phyloP scores from a whole-genome alignment of 2,329 filamentous ascomycete species.

The Ophiosphaerella korrae region DNA sequence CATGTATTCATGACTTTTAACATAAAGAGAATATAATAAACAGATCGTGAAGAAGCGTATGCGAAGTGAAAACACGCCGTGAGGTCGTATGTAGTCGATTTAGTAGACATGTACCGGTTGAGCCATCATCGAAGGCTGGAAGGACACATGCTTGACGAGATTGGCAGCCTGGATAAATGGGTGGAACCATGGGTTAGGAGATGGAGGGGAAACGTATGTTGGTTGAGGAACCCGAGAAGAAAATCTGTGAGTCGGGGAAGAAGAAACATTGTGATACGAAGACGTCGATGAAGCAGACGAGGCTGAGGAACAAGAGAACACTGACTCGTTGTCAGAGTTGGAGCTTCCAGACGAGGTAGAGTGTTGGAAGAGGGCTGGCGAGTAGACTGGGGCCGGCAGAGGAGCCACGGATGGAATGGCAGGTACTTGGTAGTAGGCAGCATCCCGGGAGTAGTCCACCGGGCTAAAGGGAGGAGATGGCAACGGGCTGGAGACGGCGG shows the following conservation, averaged over 20 bases:
- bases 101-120: conserved; percentile 47
- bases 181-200: conserved; percentile 46
- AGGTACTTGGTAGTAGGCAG: conserved; percentile 35
- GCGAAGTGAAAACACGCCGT: conserved; percentile 10
- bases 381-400: conserved; percentile 38
- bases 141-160: conserved; percentile 48
- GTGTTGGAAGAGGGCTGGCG: conserved; percentile 36
- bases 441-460: conserved; percentile 42
- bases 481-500: conserved; percentile 48
- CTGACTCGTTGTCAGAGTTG: conserved; percentile 47
- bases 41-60: conserved; percentile 42
- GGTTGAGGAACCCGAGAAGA: conserved; percentile 34
- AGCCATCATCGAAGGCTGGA: conserved; percentile 46
- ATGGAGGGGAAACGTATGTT: conserved; percentile 45
- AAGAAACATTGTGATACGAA: conserved; percentile 39
- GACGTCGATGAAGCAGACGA: conserved; percentile 45
- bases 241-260: conserved; percentile 33
- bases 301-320: conserved; percentile 46
- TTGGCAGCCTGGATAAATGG: conserved; percentile 49
- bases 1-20: conserved; percentile 48
- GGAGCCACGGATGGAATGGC: conserved; percentile 38
- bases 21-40: conserved; percentile 35
- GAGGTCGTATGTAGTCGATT: conserved; percentile 9
- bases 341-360: conserved; percentile 46
- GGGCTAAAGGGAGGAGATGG: conserved; percentile 53